Evolutionary conservation across 2,329 filamentous ascomycete genomes (phyloP).

Genomic region (Cladosporium halotolerans): DNA sequence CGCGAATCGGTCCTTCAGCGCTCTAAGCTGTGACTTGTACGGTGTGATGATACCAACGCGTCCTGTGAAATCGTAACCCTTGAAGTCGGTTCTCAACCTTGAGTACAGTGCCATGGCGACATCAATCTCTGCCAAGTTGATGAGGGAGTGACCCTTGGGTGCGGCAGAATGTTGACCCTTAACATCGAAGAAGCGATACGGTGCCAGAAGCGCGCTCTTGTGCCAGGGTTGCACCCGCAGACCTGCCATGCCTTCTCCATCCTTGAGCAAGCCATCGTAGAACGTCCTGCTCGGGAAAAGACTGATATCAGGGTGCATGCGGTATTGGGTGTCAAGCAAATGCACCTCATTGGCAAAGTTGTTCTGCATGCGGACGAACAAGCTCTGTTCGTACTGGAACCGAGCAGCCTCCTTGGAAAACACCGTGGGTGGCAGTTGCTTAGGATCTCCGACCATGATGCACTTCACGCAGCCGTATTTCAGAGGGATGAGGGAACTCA

Average conservation of each 20-base stretch:
- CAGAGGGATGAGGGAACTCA: conserved; percentile 90
- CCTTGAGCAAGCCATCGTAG: conserved; percentile 80
- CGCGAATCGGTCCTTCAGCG: conserved; percentile 70
- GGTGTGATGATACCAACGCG: conserved; percentile 97
- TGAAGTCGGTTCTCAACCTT: conserved; percentile 65
- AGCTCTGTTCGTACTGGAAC: conserved; percentile 93
- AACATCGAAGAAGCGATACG: conserved; percentile 96
- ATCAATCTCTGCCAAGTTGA: conserved; percentile 81
- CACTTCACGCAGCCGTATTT: conserved; percentile 98
- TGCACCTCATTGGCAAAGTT: conserved; percentile 86
- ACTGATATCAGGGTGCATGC: conserved; percentile 98
- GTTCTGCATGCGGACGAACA: conserved; percentile 97
- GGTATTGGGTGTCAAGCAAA: conserved; percentile 94
- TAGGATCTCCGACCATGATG: conserved; percentile 94
- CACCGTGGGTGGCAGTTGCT: conserved; percentile 92
- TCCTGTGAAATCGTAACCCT: conserved; percentile 63
- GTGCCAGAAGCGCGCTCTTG: conserved; percentile 68
- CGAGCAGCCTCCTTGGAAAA: conserved; percentile 86
- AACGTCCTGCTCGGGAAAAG: conserved; percentile 84
- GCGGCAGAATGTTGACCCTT: conserved; percentile 77
- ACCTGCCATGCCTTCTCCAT: conserved; percentile 74
- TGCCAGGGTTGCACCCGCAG: conserved; percentile 83
- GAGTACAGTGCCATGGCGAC: conserved; percentile 81
- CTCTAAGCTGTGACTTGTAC: conserved; percentile 86
- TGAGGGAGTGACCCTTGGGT: conserved; percentile 77